Evolutionary conservation across 2,329 filamentous ascomycete species (phyloP), one percentile per base, ranked within the genome.

Genomic region (Colletotrichum trifolii): DNA sequence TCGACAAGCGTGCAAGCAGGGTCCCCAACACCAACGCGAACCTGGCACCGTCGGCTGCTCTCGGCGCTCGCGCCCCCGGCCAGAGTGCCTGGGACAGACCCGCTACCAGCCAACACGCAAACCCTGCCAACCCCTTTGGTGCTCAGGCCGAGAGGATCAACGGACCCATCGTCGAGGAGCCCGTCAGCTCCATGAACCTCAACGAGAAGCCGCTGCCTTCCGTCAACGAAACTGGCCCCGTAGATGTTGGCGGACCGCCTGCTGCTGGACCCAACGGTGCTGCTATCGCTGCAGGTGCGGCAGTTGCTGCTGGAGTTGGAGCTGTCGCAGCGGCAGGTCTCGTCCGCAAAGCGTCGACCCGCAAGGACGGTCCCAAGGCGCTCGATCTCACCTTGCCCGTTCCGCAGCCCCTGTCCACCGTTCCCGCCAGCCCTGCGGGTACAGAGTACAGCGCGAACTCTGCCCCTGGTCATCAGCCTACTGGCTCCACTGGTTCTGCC

Each of bases 61-160:
- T 71, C 64, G 67, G 71, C 71, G 70, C 69, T 60, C 67, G 70
- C 49, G 71, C 69, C 56, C 63, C 70, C 33, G 75, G 77, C 62
- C 74, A 73, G 59, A 78, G 75, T 69, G 68, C 80, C 15, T 84
- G 83, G 80, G 84, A 86, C 62, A 81, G 84, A 39, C 82, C 83
- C 11, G 71, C 78, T 42, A 79, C 78, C 4, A 76, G 77, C 76
- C 71, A 78, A 66, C 78, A 81, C 75, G 78, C 81, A 55, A 83
- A 89, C 72, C 79, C 84, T 2, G 81, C 82, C 65, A 93, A 96
- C 74, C 93, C 92, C 17, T 96, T 96, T 76, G 88, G 87, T 54
- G 84, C 84, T 71, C 83, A 87, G 67, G 83, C 85, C 43, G 86
- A 88, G 75, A 81, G 76, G 57, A 73, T 81, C 42, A 73, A 78